phyloP scores from a whole-genome alignment of 169 alveolate species.

The Theileria parva region DNA sequence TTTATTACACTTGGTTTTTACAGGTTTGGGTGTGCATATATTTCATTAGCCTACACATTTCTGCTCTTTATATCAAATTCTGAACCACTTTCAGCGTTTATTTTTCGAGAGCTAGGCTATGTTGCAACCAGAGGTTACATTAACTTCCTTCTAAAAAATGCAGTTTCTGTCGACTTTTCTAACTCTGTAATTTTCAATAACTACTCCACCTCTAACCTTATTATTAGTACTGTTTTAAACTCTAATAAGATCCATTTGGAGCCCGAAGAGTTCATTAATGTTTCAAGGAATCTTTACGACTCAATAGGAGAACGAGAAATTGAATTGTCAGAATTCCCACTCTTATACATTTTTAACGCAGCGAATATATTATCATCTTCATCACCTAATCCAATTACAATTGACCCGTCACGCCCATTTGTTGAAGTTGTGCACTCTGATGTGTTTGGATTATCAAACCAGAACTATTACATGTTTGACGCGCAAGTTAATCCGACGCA shows the following conservation, averaged over 20 bases:
- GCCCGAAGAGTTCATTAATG: slow-evolving; percentile 58
- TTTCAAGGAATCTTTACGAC: slow-evolving; percentile 57
- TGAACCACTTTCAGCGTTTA: slow-evolving; percentile 46
- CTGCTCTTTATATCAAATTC: slow-evolving; percentile 25
- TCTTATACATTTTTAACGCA: slow-evolving; percentile 17
- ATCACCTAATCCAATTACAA: neutral
- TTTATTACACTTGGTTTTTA: slow-evolving; percentile 63
- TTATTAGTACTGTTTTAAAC: slow-evolving; percentile 24
- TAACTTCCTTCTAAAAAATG: slow-evolving; percentile 22
- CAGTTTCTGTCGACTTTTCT: neutral
- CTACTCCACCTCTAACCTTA: slow-evolving; percentile 6
- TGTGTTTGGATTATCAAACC: neutral
- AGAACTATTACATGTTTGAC: neutral
- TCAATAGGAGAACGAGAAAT: slow-evolving; percentile 32
- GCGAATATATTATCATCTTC: neutral
- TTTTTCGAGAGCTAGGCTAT: slow-evolving; percentile 59
- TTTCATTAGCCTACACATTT: slow-evolving; percentile 33
- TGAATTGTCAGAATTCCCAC: slow-evolving; percentile 57
- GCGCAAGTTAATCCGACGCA: neutral
- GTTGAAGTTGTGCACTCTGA: neutral
- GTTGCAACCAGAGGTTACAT: slow-evolving; percentile 57
- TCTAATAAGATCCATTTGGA: slow-evolving; percentile 41
- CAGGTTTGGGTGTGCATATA: slow-evolving; percentile 66
- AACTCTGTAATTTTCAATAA: slow-evolving; percentile 18
- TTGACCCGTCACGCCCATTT: neutral